Conservation (phyloP, 2,329 filamentous ascomycete genomes). For the Fusarium tricinctum region DNA sequence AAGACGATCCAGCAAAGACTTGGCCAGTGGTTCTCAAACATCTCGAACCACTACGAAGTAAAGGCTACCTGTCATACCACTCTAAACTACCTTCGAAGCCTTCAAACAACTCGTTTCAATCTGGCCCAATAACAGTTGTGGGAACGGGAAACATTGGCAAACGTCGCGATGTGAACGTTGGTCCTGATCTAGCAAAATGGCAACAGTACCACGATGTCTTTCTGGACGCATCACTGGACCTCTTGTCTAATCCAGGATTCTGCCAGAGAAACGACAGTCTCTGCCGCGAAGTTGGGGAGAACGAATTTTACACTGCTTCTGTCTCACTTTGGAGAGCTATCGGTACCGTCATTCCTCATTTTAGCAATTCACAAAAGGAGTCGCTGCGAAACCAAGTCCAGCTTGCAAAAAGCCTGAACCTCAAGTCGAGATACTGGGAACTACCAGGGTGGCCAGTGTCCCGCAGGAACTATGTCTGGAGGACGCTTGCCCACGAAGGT, state of each 20-base stretch:
- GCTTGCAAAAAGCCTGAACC: slow-evolving; percentile 63
- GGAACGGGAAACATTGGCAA: slow-evolving; percentile 68
- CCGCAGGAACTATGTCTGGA: slow-evolving; percentile 70
- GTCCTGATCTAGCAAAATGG: slow-evolving; percentile 23
- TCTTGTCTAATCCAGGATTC: slow-evolving; percentile 45
- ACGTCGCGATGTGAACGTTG: slow-evolving; percentile 42
- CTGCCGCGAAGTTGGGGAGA: slow-evolving; percentile 32
- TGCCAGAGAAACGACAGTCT: slow-evolving; percentile 19
- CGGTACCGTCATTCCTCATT: slow-evolving; percentile 58
- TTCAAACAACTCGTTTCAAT: slow-evolving; percentile 54
- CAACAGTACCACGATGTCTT: slow-evolving; percentile 67
- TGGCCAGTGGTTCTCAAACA: slow-evolving; percentile 49
- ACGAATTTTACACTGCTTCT: slow-evolving; percentile 76
- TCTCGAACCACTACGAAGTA: slow-evolving; percentile 70
- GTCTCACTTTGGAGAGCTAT: slow-evolving; percentile 67
- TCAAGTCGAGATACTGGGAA: slow-evolving; percentile 73
- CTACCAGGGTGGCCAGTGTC: slow-evolving; percentile 70
- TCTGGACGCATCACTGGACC: slow-evolving; percentile 73
- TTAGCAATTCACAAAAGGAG: slow-evolving; percentile 58
- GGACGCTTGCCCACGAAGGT: slow-evolving; percentile 65
- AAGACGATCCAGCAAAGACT: slow-evolving; percentile 57
- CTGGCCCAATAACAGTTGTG: slow-evolving; percentile 74
- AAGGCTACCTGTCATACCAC: slow-evolving; percentile 68
- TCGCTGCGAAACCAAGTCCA: slow-evolving; percentile 61
- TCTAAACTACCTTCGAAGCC: slow-evolving; percentile 56